Base-by-base conservation (phyloP, 768 basidiomycete genomes). In the Suillus placidus region DNA sequence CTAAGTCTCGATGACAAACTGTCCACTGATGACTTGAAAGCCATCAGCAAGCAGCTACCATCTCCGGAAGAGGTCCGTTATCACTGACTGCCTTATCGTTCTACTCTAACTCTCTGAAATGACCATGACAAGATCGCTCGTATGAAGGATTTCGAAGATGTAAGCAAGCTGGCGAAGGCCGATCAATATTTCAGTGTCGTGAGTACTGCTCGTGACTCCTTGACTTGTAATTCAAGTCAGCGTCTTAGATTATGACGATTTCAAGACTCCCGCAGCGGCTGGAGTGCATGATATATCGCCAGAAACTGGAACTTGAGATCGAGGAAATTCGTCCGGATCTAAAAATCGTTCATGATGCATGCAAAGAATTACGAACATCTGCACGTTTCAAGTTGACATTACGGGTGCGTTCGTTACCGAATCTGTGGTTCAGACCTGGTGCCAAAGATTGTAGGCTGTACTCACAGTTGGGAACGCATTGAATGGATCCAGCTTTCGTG, bases 131-230 rank as follows among this genome's bases (percentile, higher is more conserved):
- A 93, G 91, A 78, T 88, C 56, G 80, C 83, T 14, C 81, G 88
- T 14, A 82, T 97, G 49, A 87, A 84, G 65, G 85, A 85, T 34
- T 93, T 91, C 71, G 88, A 84, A 3, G 90, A 95, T 65, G 78
- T 91, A 14, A 80, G 82, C 49, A 91, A 89, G 71, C 83, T 97
- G 10, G 87, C 93, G 5, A 90, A 91, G 65, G 88, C 93, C 20
- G 95, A 98, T 72, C 90, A 89, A 71, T 96, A 92, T 76, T 91
- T 95, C 70, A 79, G 79, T 65, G 85, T 93, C 83, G 93, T 93
- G 63, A 61, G 80, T 71, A 10, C 14, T n/a, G 13, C 23, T 32
- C 18, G 10, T 20, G 5, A 40, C 65, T 35, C 13, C 9, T 5
- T 13, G 6, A 45, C 26, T 30, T 38, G 20, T 37, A 2, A 71